Conservation (phyloP, 768 basidiomycete species). For the Lactarius hatsudake region DNA sequence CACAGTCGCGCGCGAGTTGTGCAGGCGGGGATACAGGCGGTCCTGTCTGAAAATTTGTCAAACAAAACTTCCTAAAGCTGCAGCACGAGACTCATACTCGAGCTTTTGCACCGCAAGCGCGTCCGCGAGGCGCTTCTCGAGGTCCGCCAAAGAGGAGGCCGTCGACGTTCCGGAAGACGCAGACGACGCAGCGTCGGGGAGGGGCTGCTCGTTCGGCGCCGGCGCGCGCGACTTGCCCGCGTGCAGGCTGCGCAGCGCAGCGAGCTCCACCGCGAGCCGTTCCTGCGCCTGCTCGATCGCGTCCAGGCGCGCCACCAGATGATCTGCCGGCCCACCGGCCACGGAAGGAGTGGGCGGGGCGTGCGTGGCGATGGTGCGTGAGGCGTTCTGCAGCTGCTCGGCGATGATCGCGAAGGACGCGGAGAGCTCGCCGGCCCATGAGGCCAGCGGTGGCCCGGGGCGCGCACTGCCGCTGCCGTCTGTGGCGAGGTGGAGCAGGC, state of each 20-base stretch:
- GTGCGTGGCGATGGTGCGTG: conserved; percentile 37
- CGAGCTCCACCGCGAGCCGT: conserved; percentile 35
- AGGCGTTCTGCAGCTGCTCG: conserved; percentile 42
- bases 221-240: conserved; percentile 2
- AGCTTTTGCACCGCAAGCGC: conserved; percentile 35
- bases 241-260: conserved; percentile 28
- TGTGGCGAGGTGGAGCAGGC: not conserved
- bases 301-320: conserved; percentile 30
- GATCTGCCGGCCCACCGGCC: too few species aligned
- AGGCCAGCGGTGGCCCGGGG: too few species aligned
- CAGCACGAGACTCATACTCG: conserved; percentile 31
- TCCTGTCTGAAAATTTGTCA: conserved; percentile 33
- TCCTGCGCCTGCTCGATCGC: conserved; percentile 37
- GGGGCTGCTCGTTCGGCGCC: not conserved
- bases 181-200: not conserved
- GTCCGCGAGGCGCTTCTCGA: conserved; percentile 39
- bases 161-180: too few species aligned
- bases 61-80: too few species aligned
- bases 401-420: conserved; percentile 41
- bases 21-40: conserved; percentile 38
- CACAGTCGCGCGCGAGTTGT: conserved; percentile 36
- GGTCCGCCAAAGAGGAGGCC: conserved; percentile 32
- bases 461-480: not conserved
- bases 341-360: conserved; percentile 23
- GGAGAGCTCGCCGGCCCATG: conserved; percentile 30